Conservation (phyloP, 805 yeast species). For the Clavispora carvajalis region DNA sequence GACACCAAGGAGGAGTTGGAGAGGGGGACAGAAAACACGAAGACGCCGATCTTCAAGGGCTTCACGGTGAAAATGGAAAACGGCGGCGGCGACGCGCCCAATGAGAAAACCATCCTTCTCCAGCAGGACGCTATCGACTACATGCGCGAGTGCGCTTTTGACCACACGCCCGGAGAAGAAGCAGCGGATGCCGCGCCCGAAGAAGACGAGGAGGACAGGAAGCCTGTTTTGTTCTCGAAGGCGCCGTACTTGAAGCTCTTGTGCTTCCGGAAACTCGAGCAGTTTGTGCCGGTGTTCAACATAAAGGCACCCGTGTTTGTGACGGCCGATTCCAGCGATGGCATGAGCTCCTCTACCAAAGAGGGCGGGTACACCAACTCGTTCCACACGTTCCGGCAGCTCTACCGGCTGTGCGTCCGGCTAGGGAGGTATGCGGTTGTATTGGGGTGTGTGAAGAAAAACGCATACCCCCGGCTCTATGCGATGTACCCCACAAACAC, state of each 20-base stretch:
- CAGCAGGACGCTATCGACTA: slow-evolving; percentile 21
- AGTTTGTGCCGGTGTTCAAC: slow-evolving; percentile 48
- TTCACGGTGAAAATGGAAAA: slow-evolving; percentile 14
- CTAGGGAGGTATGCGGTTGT: slow-evolving; percentile 57
- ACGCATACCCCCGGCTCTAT: slow-evolving; percentile 51
- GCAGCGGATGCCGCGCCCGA: slow-evolving; percentile 4
- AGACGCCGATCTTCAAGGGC: slow-evolving; percentile 24
- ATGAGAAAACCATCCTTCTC: slow-evolving; percentile 19
- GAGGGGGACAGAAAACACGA: slow-evolving; percentile 24
- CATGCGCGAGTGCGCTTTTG: slow-evolving; percentile 31
- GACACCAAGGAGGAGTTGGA: slow-evolving; percentile 4
- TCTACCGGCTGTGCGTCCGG: slow-evolving; percentile 55
- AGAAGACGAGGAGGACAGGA: slow-evolving; percentile 1
- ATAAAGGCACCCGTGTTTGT: slow-evolving; percentile 55
- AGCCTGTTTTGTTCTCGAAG: slow-evolving; percentile 10
- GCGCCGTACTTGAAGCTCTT: slow-evolving; percentile 57
- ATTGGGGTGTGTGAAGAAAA: slow-evolving; percentile 60
- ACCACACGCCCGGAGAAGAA: slow-evolving; percentile 20
- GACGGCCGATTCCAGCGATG: slow-evolving; percentile 55
- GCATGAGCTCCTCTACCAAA: slow-evolving; percentile 18
- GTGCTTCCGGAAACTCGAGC: slow-evolving; percentile 54
- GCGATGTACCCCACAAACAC: slow-evolving; percentile 54
- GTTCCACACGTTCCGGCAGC: slow-evolving; percentile 56
- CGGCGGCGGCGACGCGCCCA: slow-evolving; percentile 14
- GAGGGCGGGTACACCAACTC: slow-evolving; percentile 55